phyloP scores from a whole-genome alignment of 1,139 yeast genomes.

The Magnusiomyces tetraspermus region DNA sequence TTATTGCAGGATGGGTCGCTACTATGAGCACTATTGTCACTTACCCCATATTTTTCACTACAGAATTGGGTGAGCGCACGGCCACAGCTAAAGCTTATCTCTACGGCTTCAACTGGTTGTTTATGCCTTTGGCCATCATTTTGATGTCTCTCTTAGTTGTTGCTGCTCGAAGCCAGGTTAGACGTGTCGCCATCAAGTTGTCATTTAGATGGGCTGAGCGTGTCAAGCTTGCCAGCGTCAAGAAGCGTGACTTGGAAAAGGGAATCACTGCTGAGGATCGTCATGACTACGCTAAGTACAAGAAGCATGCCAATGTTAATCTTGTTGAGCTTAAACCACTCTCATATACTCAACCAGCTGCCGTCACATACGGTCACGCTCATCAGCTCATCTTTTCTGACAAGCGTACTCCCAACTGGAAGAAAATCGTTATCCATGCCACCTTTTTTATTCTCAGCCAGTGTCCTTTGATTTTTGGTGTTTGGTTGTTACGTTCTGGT shows the following conservation, averaged over 20 bases:
- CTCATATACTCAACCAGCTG: too few relatives aligned
- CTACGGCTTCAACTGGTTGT: not conserved
- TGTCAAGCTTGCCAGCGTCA: not conserved
- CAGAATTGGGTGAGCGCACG: not conserved
- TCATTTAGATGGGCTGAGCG: not conserved
- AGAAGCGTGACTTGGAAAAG: not conserved
- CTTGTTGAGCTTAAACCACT: not conserved
- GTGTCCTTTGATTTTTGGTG: not conserved
- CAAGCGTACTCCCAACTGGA: not conserved
- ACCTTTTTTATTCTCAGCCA: not conserved
- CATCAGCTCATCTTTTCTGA: too few relatives aligned
- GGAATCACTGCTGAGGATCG: not conserved
- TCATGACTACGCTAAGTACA: not conserved
- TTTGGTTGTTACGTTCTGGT: not conserved
- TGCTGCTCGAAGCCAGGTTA: not conserved
- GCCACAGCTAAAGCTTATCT: not conserved
- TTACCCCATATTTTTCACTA: not conserved
- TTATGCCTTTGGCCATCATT: not conserved
- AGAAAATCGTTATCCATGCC: not conserved
- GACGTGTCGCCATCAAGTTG: not conserved
- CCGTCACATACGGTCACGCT: too few relatives aligned
- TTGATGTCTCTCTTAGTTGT: not conserved
- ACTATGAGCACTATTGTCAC: not conserved
- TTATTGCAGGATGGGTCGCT: not conserved
- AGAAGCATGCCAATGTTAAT: not conserved